A percentile compares a stretch with the other conserved stretches of the same genome.
phyloP scores from a whole-genome alignment of 2,329 filamentous ascomycete species.

The Aspergillus fumigatus region DNA sequence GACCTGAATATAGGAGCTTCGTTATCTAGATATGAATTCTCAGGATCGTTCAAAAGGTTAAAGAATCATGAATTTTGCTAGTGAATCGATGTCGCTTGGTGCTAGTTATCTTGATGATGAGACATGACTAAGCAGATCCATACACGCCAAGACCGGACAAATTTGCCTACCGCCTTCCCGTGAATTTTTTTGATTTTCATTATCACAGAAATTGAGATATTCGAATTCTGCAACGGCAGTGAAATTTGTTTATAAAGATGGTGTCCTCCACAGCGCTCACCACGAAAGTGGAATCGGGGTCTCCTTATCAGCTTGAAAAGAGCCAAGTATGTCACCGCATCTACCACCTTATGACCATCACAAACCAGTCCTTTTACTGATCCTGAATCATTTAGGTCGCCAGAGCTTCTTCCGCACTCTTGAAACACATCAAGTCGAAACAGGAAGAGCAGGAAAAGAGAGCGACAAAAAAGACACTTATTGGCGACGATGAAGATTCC shows the following conservation, averaged over 20 bases:
- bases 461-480: conserved; percentile 51
- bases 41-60: too few species aligned
- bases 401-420: conserved; percentile 56
- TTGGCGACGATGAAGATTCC: conserved; percentile 45
- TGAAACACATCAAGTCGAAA: conserved; percentile 53
- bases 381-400: conserved; percentile 43
- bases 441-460: conserved; percentile 45
- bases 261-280: conserved; percentile 39
- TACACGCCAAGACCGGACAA: conserved; percentile 26
- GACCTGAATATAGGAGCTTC: not conserved
- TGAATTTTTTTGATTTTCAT: conserved; percentile 33
- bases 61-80: not conserved
- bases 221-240: conserved; percentile 18
- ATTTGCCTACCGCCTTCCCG: conserved; percentile 34
- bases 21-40: not conserved
- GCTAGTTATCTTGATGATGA: not conserved
- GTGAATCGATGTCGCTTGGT: not conserved
- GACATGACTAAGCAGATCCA: not conserved
- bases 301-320: conserved; percentile 46
- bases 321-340: conserved; percentile 36
- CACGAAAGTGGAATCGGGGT: conserved; percentile 37
- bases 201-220: conserved; percentile 25
- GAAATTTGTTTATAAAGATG: conserved; percentile 28
- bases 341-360: not conserved
- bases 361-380: conserved; percentile 5